Evolutionary conservation across 345 rosid genomes (phyloP).

Genomic region (Ceriops tagal): DNA sequence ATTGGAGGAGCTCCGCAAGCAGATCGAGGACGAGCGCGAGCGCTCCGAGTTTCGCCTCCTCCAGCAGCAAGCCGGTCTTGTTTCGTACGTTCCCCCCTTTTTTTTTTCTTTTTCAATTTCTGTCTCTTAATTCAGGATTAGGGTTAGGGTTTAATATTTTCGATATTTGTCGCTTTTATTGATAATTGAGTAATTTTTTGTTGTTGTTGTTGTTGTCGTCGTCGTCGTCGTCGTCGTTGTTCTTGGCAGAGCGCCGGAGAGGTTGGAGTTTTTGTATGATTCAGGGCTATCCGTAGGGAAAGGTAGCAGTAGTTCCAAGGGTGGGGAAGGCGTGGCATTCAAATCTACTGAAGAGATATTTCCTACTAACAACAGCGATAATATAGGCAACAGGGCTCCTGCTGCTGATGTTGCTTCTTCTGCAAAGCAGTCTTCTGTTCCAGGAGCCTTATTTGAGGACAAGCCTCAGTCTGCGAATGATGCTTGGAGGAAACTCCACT

Average conservation of each 20-base stretch:
- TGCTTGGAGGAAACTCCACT: conserved; percentile 89
- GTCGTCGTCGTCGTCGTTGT: conserved; percentile 6
- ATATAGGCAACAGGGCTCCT: background rate
- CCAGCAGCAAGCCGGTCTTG: conserved; percentile 89
- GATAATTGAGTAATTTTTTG: conserved; percentile 1
- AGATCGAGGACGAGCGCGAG: conserved; percentile 86
- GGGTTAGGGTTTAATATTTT: conserved; percentile 17
- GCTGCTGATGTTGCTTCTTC: background rate
- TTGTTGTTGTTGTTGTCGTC: conserved; percentile 1
- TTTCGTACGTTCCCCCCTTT: conserved; percentile 50
- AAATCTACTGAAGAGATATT: conserved; percentile 51
- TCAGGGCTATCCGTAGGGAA: conserved; percentile 89
- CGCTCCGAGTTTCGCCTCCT: conserved; percentile 86
- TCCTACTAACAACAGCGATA: background rate
- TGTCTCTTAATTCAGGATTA: background rate
- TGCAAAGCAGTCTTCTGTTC: conserved; percentile 45
- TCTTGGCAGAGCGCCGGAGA: conserved; percentile 68
- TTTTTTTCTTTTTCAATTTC: background rate
- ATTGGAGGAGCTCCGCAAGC: conserved; percentile 91
- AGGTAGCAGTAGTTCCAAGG: conserved; percentile 34
- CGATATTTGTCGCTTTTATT: conserved; percentile 4
- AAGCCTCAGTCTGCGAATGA: conserved; percentile 79
- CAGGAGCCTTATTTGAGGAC: conserved; percentile 88
- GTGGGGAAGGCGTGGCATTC: conserved; percentile 56
- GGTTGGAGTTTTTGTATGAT: conserved; percentile 92